Base-by-base conservation (phyloP, 352 stramenopile genomes). In the Phytophthora citrophthora region DNA sequence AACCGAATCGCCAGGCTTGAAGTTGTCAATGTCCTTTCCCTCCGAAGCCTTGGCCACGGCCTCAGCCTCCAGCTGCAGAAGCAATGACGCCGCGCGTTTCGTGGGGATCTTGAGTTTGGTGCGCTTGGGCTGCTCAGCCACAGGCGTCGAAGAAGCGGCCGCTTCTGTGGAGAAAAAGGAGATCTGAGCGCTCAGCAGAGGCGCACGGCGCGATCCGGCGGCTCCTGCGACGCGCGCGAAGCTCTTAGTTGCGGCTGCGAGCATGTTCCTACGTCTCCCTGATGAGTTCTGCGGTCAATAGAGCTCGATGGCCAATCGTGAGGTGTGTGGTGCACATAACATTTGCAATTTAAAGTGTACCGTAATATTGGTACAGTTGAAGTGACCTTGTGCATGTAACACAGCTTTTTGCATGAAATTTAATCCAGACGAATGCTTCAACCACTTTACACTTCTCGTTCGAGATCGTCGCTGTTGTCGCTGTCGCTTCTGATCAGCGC, bases 41-140 rank as follows among this genome's bases (percentile, higher is more conserved):
- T 79, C 64, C 39, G 80, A 57, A 29, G 79, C 69, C 63, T 92
- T 93, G 32, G 76, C 72, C 29, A 93, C 86, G 45, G 70, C 83
- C 54, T 93, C 86, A 31, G 63, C 51, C 59, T 94, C 81, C 47
- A 94, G 69, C 64, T 93, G 70, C 58, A 74, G 77, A 63, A 94
- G 73, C 50, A 94, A 57, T 45, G 82, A 77, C 43, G 80, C 83
- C 36, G 83, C 83, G 47, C 84, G 74, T 62, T 93, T 93, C 48
- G 81, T 91, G 18, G 84, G 81, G 61, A 89, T 88, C 65, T 93
- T 93, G 61, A 93, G 84, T 68, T 93, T 93, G n/a, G 69, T 81
- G 58, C 72, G 77, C 71, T 86, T 86, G 50, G 55, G 65, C 40
- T 75, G 51, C 44, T 68, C 54, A 7, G 39, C 57, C 29, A 56